Conservation (phyloP, 2,329 filamentous ascomycete genomes). For the Aotearoamyces nothofagi region DNA sequence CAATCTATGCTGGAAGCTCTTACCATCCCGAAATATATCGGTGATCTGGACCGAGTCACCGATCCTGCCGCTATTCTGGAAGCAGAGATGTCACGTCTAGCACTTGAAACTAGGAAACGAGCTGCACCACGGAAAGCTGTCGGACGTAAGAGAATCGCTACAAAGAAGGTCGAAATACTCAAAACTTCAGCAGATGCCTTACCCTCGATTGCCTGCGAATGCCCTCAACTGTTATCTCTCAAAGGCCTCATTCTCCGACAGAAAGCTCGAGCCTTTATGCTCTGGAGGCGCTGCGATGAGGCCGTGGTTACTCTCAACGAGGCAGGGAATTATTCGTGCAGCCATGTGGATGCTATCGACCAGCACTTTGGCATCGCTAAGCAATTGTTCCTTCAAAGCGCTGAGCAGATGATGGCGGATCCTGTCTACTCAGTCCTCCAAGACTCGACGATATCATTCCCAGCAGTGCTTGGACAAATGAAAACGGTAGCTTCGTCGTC, state of each 20-base stretch:
- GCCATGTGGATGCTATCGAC: slow-evolving; percentile 25
- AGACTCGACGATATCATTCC: slow-evolving; percentile 83
- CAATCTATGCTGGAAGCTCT: slow-evolving; percentile 28
- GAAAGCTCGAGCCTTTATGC: slow-evolving; percentile 30
- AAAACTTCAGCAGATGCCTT: slow-evolving; percentile 11
- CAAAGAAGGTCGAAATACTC: slow-evolving; percentile 16
- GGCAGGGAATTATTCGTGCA: slow-evolving; percentile 28
- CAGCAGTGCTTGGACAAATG: slow-evolving; percentile 34
- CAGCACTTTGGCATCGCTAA: slow-evolving; percentile 50
- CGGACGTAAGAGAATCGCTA: slow-evolving; percentile 13
- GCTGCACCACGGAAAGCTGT: slow-evolving; percentile 9
- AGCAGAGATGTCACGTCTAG: slow-evolving; percentile 11
- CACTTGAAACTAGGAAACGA: slow-evolving; percentile 20
- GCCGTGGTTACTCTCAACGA: slow-evolving; percentile 40
- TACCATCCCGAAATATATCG: slow-evolving; percentile 21
- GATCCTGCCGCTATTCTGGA: slow-evolving; percentile 9
- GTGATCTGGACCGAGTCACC: slow-evolving; percentile 9
- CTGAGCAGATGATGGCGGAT: slow-evolving; percentile 60
- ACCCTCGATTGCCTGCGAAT: slow-evolving; percentile 16
- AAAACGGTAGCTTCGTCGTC: slow-evolving; percentile 10
- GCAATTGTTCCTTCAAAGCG: slow-evolving; percentile 51
- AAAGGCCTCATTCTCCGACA: slow-evolving; percentile 32
- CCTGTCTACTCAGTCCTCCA: slow-evolving; percentile 80
- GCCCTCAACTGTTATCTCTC: slow-evolving; percentile 23
- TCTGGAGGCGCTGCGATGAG: slow-evolving; percentile 34